Evolutionary conservation across 1,139 yeast genomes (phyloP), one percentile per base, ranked within the genome.

Genomic region (Suhomyces bolitotheri): DNA sequence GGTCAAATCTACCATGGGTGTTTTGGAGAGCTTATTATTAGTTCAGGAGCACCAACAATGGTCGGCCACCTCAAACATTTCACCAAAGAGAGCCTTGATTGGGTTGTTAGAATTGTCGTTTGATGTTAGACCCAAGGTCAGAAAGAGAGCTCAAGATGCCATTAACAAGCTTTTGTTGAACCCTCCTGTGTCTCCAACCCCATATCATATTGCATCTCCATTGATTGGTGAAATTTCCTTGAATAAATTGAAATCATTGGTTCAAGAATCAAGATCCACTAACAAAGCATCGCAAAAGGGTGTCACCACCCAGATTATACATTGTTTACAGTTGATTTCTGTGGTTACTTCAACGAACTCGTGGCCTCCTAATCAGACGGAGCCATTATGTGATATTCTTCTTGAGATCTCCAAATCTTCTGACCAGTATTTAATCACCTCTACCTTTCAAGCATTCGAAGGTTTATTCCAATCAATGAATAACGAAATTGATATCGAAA

Each of bases 131-230:
- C 98, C 99, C 22, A 94, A 94, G 54, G 95, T 94, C 9, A 80
- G 99, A 60, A 88, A 86, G 76, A 80, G 97, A 67, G 96, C 97
- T 2, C 86, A 83, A 50, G 98, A 92, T 40, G 86, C 97, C 2
- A 72, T 92, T 14, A 63, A 73, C 31, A 72, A 67, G 5, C 67
- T 92, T 21, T 66, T 92, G 45, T 45, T 64, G 4, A 73, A 73
- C 46, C 90, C 94, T 11, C 96, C 96, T 9, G 76, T 88, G 0
- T 83, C 90, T n/a, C 94, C 96, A 7, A 69, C 80, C 11, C 73
- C 82, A 6, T 81, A 76, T 29, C 97, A 90, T 56, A 82, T 87
- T 27, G 95, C 88, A 8, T 73, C 92, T 17, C 60, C 70, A 1
- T 55, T 78, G 33, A 80, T 89, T 45, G 87, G 90, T 4, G 90